Evolutionary conservation across 306 rosid species (phyloP), one percentile per base, ranked within the genome.

Genomic region (Cyamopsis tetragonoloba): DNA sequence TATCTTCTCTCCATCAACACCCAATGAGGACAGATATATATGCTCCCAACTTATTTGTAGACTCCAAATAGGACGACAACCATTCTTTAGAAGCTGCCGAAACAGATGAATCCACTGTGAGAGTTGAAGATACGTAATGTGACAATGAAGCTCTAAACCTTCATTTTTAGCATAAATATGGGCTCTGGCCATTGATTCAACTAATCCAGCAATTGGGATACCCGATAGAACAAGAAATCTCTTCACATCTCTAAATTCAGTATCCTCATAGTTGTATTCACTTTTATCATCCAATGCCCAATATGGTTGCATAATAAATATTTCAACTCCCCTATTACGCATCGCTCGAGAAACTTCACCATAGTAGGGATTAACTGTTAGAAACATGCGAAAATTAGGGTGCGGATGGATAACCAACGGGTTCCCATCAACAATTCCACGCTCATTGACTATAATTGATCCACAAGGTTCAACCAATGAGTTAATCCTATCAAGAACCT

Each of bases 401-500:
- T 93, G 98, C 7, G 95, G 97, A 66, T 68, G 85, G 39, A 93
- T 51, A 77, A 84, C 84, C 73, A 89, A 77, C 4, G 97, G 89
- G 19, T 80, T 79, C 42, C 98, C 98, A 72, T 88, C 91, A 77
- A 89, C 85, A 62, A 81, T 74, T 65, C 98, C 98, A 26, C 98
- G 81, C 76, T 93, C 98, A 66, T 89, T 93, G 35, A 93, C 72
- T 1, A 82, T 86, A 65, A 93, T 93, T 27, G 98, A 93, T 53
- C 98, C 97, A 61, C 74, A 46, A 23, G 89, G 81, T 75, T 93
- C 98, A 65, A 89, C 97, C 84, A 93, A 83, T 60, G 97, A 93
- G 77, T 93, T 93, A 66, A 93, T 88, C 78, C 98, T 83, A 81
- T 93, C 98, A 78, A 93, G 97, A 59, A 93, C 96, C 98, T 92